Percentiles rank a stretch among this genome's conserved stretches.
phyloP scores from a whole-genome alignment of 345 rosid genomes.

The Rhizophora mangle region DNA sequence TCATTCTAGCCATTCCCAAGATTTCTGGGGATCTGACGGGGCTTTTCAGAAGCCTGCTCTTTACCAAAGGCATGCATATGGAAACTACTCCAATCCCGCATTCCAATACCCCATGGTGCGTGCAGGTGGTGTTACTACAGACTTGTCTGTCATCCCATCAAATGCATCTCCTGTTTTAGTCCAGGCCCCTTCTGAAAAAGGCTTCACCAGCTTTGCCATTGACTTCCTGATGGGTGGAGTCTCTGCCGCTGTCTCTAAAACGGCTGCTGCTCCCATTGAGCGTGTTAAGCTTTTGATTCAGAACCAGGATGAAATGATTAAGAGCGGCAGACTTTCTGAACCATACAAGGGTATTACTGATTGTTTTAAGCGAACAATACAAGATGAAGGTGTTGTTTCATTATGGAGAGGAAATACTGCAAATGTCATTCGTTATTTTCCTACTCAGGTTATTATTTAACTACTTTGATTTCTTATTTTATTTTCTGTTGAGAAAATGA shows the following conservation, averaged over 20 bases:
- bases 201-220: constrained; percentile 29
- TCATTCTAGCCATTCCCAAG: constrained; percentile 45
- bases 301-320: constrained; percentile 39
- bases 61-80: constrained; percentile 53
- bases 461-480: not conserved
- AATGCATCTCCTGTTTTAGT: constrained; percentile 25
- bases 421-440: constrained; percentile 37
- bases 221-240: constrained; percentile 42
- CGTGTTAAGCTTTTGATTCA: constrained; percentile 36
- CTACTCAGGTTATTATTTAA: constrained; percentile 26
- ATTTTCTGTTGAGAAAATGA: no score
- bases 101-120: constrained; percentile 39
- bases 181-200: constrained; percentile 33
- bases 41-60: constrained; percentile 49
- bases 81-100: constrained; percentile 66
- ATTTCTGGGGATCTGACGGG: constrained; percentile 33
- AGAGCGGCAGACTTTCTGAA: constrained; percentile 31
- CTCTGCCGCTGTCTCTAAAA: constrained; percentile 36
- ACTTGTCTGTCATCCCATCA: constrained; percentile 28
- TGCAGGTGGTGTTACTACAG: constrained; percentile 28
- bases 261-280: constrained; percentile 39
- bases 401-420: constrained; percentile 40
- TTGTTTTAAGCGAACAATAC: constrained; percentile 25
- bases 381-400: constrained; percentile 26
- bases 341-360: constrained; percentile 37